Evolutionary conservation across 805 yeast species (phyloP), one percentile per base, ranked within the genome.

Genomic region (Ogataea chonburiensis): DNA sequence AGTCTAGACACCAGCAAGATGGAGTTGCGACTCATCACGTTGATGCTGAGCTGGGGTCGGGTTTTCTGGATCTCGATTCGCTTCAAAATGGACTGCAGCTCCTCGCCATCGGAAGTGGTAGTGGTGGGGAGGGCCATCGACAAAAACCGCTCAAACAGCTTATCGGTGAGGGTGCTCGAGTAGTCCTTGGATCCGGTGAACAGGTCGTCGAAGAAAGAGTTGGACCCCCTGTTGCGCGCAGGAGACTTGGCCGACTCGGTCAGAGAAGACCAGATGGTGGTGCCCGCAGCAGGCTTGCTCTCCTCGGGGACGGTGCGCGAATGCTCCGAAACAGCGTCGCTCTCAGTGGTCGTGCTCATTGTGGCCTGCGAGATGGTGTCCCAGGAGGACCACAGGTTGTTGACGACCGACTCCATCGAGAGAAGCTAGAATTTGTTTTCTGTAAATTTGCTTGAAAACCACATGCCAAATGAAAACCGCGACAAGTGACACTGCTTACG

Each of bases 111-210:
- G 15, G 68, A 68, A 14, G 73, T 71, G 3, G 76, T 67, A 0
- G 76, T 63, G 0, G 84, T 70, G 0, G 94, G 93, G 17, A 86
- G 64, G 1, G 88, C 82, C 79, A 85, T 76, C 15, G 78, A 66
- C 6, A 86, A 61, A 32, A 86, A 64, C 51, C 79, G 73, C 50
- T 87, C 95, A 46, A 86, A 72, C 37, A 86, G 59, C 37, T 79
- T 80, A 47, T 86, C 95, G 0, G 85, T 70, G 53, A 83, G 52
- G 9, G 50, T 32, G 3, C 45, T 28, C 3, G 47, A 23, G 10
- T 23, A 19, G 18, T 43, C 44, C 12, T 42, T 44, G 11, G 51
- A 35, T n/a, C 37, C 18, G 20, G 32, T 15, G 23, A 46, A 49
- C 14, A 51, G 37, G n/a, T 49, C 56, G 28, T 47, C 51, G 37